Conservation (phyloP, 169 alveolate species). For the Miamiensis avidus region DNA sequence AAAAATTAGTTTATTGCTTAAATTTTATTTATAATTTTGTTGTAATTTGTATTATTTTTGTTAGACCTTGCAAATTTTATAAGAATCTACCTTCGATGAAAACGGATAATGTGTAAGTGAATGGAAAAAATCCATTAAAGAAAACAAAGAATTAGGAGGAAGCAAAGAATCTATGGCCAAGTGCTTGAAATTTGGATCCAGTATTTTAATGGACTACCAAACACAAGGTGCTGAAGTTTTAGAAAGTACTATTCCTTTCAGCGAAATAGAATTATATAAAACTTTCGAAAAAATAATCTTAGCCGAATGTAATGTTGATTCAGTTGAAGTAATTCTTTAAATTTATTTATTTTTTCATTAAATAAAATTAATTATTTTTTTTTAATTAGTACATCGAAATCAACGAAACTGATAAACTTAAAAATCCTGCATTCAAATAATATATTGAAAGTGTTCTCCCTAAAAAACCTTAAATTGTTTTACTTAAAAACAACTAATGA, state of each 20-base stretch:
- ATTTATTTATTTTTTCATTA: neutral
- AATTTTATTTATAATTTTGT: slow-evolving; percentile 17
- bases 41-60: neutral
- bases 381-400: slow-evolving; percentile 7
- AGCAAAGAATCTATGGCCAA: slow-evolving; percentile 35
- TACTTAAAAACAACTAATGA: neutral
- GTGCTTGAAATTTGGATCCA: slow-evolving; percentile 61
- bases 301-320: slow-evolving; percentile 51
- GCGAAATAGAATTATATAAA: slow-evolving; percentile 46
- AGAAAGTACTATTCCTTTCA: slow-evolving; percentile 51
- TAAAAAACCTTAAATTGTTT: slow-evolving; percentile 16
- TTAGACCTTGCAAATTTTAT: neutral
- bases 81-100: slow-evolving; percentile 8
- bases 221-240: slow-evolving; percentile 60
- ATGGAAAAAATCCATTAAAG: slow-evolving; percentile 26
- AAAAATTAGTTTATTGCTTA: slow-evolving; percentile 44
- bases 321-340: slow-evolving; percentile 33
- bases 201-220: slow-evolving; percentile 41
- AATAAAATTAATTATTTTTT: neutral
- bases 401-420: slow-evolving; percentile 6
- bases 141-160: slow-evolving; percentile 8
- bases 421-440: neutral
- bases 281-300: slow-evolving; percentile 31
- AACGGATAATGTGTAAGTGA: slow-evolving; percentile 16
- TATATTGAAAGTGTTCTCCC: slow-evolving; percentile 1